Evolutionary conservation across 495 filamentous ascomycete species (phyloP).

Genomic region (Hypoxylon fuscum): DNA sequence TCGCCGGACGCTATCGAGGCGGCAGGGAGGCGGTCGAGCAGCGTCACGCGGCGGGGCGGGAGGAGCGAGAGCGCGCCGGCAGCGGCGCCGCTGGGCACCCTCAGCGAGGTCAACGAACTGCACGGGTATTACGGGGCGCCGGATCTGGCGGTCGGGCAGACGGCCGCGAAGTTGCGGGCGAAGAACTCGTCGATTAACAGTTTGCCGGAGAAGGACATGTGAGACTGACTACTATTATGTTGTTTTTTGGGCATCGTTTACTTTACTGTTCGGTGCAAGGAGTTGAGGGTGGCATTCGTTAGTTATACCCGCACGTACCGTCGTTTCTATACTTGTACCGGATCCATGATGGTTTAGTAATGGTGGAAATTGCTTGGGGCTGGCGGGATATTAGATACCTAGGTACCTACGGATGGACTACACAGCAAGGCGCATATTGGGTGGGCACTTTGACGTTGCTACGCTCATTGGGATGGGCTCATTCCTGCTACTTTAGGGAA

Average conservation of each 20-base stretch:
- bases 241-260: too few relatives aligned
- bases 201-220: background rate
- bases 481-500: too few relatives aligned
- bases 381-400: too few relatives aligned
- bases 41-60: constrained; percentile 7
- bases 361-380: too few relatives aligned
- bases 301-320: constrained; percentile 9
- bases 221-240: background rate
- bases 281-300: constrained; percentile 12
- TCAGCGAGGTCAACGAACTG: constrained; percentile 45
- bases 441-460: too few relatives aligned
- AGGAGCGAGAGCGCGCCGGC: background rate
- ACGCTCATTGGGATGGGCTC: too few relatives aligned
- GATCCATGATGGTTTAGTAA: too few relatives aligned
- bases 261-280: background rate
- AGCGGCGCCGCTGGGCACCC: constrained; percentile 37
- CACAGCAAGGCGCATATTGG: too few relatives aligned
- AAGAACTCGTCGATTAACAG: constrained; percentile 5
- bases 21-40: constrained; percentile 28
- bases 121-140: constrained; percentile 50
- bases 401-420: too few relatives aligned
- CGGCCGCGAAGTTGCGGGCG: constrained; percentile 10
- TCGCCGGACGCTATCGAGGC: constrained; percentile 21
- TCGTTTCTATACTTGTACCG: background rate
- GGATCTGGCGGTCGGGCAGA: constrained; percentile 29